These are phyloP conservation scores for Neurospora pannonica DNA, from an alignment of 495 filamentous ascomycete genomes.

Conservation along the genomic window DNA sequence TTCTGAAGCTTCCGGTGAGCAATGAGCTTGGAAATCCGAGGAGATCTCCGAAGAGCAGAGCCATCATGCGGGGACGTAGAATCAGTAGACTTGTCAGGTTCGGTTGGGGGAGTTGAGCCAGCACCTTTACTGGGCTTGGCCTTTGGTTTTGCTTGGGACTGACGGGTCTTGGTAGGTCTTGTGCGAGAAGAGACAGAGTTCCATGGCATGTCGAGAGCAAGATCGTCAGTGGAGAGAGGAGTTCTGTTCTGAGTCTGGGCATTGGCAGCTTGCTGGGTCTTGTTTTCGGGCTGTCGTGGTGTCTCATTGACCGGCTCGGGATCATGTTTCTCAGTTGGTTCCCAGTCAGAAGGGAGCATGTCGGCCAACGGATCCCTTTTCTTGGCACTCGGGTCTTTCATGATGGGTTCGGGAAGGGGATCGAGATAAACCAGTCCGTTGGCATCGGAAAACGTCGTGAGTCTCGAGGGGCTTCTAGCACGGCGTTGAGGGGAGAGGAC, in stretches of 20 bases:
- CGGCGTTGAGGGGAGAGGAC: neutral
- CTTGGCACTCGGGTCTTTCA: neutral
- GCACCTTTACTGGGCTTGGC: neutral
- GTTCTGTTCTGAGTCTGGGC: neutral
- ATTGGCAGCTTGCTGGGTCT: neutral
- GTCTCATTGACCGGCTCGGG: neutral
- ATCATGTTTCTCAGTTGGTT: neutral
- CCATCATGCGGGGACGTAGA: neutral
- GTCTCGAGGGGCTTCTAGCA: neutral
- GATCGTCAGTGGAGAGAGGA: neutral
- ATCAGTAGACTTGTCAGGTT: neutral
- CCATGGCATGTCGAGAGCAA: neutral
- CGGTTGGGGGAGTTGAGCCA: neutral
- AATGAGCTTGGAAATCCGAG: neutral
- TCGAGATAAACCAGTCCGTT: neutral
- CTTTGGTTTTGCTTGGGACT: neutral
- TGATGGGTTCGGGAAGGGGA: neutral
- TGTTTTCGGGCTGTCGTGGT: neutral
- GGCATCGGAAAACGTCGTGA: neutral
- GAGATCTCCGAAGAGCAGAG: neutral
- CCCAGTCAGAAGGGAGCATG: neutral
- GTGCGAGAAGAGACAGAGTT: neutral
- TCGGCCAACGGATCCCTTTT: conserved; percentile 3
- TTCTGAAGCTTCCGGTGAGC: neutral
- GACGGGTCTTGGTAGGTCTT: neutral